These are phyloP conservation scores for Paracoccidioides lutzii DNA, from an alignment of 2,329 filamentous ascomycete genomes.

Conservation along the genomic window DNA sequence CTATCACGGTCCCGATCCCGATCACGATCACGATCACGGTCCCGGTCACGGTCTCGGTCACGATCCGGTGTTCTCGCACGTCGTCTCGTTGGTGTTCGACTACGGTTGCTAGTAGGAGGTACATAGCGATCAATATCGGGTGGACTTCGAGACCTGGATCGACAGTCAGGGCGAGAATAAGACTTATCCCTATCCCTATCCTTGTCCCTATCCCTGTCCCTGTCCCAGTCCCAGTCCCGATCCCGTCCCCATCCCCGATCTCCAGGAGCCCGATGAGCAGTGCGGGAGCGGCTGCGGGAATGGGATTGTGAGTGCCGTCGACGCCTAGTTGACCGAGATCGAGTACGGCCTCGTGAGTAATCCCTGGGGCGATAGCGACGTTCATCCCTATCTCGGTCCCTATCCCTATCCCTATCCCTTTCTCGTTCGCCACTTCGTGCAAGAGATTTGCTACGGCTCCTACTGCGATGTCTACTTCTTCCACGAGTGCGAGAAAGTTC, in stretches of 20 bases:
- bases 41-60: conserved; percentile 1
- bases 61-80: conserved; percentile 3
- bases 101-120: conserved; percentile 19
- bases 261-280: conserved; percentile 4
- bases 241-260: neutral
- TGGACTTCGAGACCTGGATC: conserved; percentile 23
- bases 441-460: conserved; percentile 20
- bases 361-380: conserved; percentile 14
- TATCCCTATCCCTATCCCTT: conserved; percentile 9
- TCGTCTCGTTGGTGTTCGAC: conserved; percentile 21
- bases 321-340: conserved; percentile 8
- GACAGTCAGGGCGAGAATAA: conserved; percentile 12
- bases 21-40: neutral
- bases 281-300: conserved; percentile 11
- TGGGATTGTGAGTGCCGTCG: conserved; percentile 11
- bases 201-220: conserved; percentile 8
- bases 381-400: conserved; percentile 9
- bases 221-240: conserved; percentile 7
- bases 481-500: conserved; percentile 21
- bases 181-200: conserved; percentile 11
- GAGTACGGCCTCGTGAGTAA: conserved; percentile 11
- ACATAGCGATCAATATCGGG: conserved; percentile 34
- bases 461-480: conserved; percentile 23
- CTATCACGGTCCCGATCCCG: neutral
- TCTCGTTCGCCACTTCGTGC: conserved; percentile 12